Percentiles rank a stretch among this genome's conserved stretches.
Evolutionary conservation across 148 eudicot species (phyloP).

Genomic region (Camellia granthamiana): DNA sequence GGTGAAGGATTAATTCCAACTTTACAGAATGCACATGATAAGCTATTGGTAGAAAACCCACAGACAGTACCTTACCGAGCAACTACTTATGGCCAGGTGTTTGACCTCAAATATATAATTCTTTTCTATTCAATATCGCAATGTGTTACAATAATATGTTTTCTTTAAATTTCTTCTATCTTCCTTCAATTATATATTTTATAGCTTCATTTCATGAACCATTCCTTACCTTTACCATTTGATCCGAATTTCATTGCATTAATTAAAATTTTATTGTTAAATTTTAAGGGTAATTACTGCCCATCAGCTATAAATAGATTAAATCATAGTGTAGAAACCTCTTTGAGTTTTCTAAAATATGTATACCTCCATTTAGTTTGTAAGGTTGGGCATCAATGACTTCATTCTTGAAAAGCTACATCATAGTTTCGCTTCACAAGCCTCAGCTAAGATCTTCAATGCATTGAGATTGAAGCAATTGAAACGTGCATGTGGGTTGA

Average conservation of each 20-base stretch:
- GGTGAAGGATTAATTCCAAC: slow-evolving; percentile 94
- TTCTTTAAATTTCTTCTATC: background rate
- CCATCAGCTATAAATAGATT: background rate
- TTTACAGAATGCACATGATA: slow-evolving; percentile 87
- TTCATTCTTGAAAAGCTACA: background rate
- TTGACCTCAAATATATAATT: background rate
- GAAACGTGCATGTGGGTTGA: background rate
- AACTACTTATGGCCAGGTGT: slow-evolving; percentile 75
- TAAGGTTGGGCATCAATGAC: background rate
- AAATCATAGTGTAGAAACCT: background rate
- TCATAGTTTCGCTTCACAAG: background rate
- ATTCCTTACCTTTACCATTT: background rate
- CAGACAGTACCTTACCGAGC: slow-evolving; percentile 76
- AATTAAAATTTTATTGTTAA: too few relatives aligned
- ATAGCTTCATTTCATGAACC: background rate
- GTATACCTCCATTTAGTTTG: background rate
- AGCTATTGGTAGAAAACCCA: slow-evolving; percentile 66
- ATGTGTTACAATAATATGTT: background rate
- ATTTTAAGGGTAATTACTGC: background rate
- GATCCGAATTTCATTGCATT: background rate
- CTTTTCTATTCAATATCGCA: background rate
- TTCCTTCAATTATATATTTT: background rate
- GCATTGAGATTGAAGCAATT: background rate
- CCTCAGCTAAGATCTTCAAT: background rate
- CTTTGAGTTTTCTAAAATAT: background rate